phyloP scores from a whole-genome alignment of 345 rosid genomes.

The Camelina hispida region DNA sequence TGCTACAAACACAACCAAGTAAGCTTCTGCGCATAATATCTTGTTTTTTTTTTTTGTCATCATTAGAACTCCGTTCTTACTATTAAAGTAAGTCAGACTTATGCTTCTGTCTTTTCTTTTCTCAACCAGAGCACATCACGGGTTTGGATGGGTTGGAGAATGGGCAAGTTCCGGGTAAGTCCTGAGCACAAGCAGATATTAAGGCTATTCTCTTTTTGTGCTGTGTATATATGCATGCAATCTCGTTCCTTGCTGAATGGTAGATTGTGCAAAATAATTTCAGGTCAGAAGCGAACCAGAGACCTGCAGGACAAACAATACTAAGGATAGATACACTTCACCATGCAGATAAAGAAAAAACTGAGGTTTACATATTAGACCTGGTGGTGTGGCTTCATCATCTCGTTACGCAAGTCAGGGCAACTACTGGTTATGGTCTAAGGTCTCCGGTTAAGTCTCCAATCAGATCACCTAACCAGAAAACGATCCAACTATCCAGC shows the following conservation, averaged over 20 bases:
- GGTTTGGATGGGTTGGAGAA: conserved; percentile 99
- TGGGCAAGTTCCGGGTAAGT: conserved; percentile 98
- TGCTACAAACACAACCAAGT: conserved; percentile 95
- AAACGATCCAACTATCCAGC: conserved; percentile 52
- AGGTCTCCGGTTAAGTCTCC: conserved; percentile 93
- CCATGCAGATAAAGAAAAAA: conserved; percentile 94
- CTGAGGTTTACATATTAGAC: conserved; percentile 77
- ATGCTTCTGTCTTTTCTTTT: conserved; percentile 31
- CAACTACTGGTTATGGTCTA: conserved; percentile 59
- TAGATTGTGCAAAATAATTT: conserved; percentile 16
- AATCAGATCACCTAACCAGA: conserved; percentile 73
- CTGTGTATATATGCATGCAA: conserved; percentile 13
- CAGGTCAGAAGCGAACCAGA: conserved; percentile 78
- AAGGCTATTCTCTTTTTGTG: conserved; percentile 23
- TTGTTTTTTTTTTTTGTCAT: too few relatives aligned
- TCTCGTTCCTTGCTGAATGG: conserved; percentile 1
- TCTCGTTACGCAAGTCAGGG: conserved; percentile 78
- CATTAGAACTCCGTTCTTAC: too few relatives aligned
- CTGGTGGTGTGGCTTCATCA: conserved; percentile 92
- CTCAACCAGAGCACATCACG: conserved; percentile 88
- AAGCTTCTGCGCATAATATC: conserved; percentile 22
- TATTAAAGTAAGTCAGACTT: not conserved
- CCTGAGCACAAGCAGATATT: conserved; percentile 8
- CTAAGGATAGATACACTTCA: conserved; percentile 91
- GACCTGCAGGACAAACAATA: conserved; percentile 79